Evolutionary conservation across 805 yeast genomes (phyloP).

Genomic region (Jamesozyma lodderae): DNA sequence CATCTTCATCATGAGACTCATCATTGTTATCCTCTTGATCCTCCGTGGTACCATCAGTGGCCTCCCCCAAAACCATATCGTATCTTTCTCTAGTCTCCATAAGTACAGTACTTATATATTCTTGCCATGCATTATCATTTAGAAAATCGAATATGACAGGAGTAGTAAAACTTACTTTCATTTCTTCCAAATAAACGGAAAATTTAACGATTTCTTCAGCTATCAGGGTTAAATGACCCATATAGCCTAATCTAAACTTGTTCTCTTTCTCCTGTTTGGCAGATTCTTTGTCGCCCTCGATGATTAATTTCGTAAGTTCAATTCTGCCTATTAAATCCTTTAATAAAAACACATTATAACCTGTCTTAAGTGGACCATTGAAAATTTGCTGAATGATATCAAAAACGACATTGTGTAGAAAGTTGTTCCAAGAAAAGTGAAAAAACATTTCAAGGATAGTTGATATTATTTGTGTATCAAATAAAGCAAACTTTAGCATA

Average conservation of each 20-base stretch:
- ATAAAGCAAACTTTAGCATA: conserved; percentile 54
- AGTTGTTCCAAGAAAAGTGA: conserved; percentile 73
- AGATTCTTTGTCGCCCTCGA: conserved; percentile 55
- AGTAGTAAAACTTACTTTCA: conserved; percentile 23
- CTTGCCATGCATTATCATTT: conserved; percentile 48
- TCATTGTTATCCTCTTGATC: conserved; percentile 52
- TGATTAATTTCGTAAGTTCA: conserved; percentile 52
- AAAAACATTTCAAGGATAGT: conserved; percentile 62
- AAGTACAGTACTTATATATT: conserved; percentile 72
- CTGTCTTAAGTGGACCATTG: conserved; percentile 63
- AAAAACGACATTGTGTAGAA: conserved; percentile 77
- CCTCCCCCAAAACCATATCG: conserved; percentile 87
- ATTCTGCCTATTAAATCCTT: conserved; percentile 54
- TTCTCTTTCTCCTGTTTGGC: conserved; percentile 49
- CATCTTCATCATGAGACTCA: conserved; percentile 30
- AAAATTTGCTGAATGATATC: conserved; percentile 76
- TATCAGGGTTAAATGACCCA: conserved; percentile 90
- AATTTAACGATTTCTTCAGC: conserved; percentile 96
- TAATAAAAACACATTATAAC: conserved; percentile 58
- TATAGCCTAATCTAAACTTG: conserved; percentile 78
- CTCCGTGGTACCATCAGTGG: conserved; percentile 31
- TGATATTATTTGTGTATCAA: conserved; percentile 52
- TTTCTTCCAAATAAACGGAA: conserved; percentile 35
- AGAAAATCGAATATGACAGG: conserved; percentile 20
- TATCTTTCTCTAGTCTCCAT: conserved; percentile 89